Conservation (phyloP, 2,329 filamentous ascomycete species). For the Clonostachys rhizophaga region DNA sequence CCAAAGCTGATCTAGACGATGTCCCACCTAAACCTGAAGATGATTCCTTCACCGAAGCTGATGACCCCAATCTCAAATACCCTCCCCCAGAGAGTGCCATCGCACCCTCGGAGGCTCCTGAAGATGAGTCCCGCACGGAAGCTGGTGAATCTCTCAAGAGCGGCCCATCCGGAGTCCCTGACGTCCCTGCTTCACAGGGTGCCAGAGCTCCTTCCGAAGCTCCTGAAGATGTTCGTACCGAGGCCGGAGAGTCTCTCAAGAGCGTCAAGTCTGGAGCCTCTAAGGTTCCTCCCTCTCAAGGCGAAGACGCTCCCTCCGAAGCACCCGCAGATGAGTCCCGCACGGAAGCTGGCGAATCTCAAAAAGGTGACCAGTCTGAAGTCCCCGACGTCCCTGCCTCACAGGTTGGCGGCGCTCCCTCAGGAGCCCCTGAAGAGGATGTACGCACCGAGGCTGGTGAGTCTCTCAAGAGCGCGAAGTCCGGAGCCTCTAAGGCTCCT, state of each 20-base stretch:
- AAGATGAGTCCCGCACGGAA: not conserved
- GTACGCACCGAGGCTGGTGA: conserved; percentile 1
- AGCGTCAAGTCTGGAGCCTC: not conserved
- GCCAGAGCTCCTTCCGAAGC: not conserved
- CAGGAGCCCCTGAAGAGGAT: conserved; percentile 1
- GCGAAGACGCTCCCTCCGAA: conserved; percentile 2
- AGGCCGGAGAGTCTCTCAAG: not conserved
- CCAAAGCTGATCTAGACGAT: too few relatives aligned
- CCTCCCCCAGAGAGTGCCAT: conserved; percentile 4
- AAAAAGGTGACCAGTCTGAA: too few relatives aligned
- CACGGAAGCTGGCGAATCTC: too few relatives aligned
- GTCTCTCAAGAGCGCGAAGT: not conserved
- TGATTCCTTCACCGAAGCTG: too few relatives aligned
- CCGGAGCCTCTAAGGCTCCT: too few relatives aligned
- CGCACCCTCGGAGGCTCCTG: conserved; percentile 1
- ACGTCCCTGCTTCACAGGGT: not conserved
- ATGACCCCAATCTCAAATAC: too few relatives aligned
- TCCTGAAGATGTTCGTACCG: conserved; percentile 1
- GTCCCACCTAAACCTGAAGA: too few relatives aligned
- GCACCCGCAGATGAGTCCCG: not conserved
- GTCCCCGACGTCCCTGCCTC: not conserved
- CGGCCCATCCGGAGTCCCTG: too few relatives aligned
- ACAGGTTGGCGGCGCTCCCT: not conserved
- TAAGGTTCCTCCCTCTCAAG: conserved; percentile 2
- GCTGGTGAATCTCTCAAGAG: too few relatives aligned